phyloP scores from a whole-genome alignment of 805 yeast species.

The Lachancea dasiensis region DNA sequence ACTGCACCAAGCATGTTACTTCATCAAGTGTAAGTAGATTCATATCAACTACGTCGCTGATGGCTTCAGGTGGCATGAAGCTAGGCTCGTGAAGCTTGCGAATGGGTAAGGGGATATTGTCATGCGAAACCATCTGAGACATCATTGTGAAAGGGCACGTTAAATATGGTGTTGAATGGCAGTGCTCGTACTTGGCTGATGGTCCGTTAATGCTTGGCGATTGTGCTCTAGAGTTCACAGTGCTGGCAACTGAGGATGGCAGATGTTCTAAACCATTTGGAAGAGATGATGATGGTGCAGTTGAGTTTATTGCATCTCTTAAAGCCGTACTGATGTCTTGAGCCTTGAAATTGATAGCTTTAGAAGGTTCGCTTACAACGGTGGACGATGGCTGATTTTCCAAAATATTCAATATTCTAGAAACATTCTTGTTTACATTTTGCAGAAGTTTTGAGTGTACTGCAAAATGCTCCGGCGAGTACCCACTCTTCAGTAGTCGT shows the following conservation, averaged over 20 bases:
- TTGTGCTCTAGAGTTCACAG: not conserved
- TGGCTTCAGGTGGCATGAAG: slow-evolving; percentile 9
- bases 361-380: not conserved
- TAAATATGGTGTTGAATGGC: slow-evolving; percentile 13
- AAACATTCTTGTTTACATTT: slow-evolving; percentile 15
- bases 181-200: slow-evolving; percentile 10
- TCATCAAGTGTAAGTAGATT: slow-evolving; percentile 45
- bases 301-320: slow-evolving; percentile 6
- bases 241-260: not conserved
- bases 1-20: slow-evolving; percentile 44
- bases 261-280: not conserved
- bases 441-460: slow-evolving; percentile 15
- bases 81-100: slow-evolving; percentile 14
- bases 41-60: slow-evolving; percentile 45
- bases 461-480: slow-evolving; percentile 13
- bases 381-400: slow-evolving; percentile 3
- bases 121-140: slow-evolving; percentile 16
- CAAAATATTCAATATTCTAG: slow-evolving; percentile 11
- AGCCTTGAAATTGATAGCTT: not conserved
- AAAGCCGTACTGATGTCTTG: slow-evolving; percentile 3
- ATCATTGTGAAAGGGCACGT: slow-evolving; percentile 15
- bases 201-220: slow-evolving; percentile 9
- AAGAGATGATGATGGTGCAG: not conserved
- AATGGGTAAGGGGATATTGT: slow-evolving; percentile 16
- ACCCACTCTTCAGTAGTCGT: slow-evolving; percentile 16